Percentiles rank a stretch among this genome's conserved stretches.
These are phyloP conservation scores for Rhizopogon vesiculosus DNA, from an alignment of 768 basidiomycete genomes.

Conservation along the genomic window DNA sequence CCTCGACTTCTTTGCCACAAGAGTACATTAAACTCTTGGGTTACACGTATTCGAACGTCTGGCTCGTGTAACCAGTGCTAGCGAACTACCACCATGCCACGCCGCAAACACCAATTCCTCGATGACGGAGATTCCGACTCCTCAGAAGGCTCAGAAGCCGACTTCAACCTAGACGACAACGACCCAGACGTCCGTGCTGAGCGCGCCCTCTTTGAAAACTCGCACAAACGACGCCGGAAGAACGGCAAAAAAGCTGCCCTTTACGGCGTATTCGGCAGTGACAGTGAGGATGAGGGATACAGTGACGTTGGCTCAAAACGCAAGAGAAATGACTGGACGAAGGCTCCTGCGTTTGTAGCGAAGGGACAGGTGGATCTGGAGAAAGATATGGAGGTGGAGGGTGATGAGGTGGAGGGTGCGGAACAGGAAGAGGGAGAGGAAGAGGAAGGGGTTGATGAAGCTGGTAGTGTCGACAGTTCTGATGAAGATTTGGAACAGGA, in stretches of 20 bases:
- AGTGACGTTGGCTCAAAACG: conserved; percentile 21
- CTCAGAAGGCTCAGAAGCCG: conserved; percentile 51
- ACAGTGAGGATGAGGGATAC: conserved; percentile 59
- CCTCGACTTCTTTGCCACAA: too few relatives aligned
- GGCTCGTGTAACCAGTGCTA: not conserved
- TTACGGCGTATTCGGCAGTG: conserved; percentile 74
- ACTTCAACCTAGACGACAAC: conserved; percentile 41
- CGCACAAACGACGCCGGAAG: conserved; percentile 69
- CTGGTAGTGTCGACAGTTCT: conserved; percentile 23
- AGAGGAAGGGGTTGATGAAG: conserved; percentile 19
- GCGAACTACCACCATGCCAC: conserved; percentile 46
- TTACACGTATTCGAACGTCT: too few relatives aligned
- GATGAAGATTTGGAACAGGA: conserved; percentile 17
- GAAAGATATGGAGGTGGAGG: conserved; percentile 41
- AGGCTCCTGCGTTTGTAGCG: conserved; percentile 72
- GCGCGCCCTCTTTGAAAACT: conserved; percentile 70
- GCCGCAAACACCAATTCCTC: conserved; percentile 70
- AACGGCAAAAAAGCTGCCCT: conserved; percentile 66
- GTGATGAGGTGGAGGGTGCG: conserved; percentile 23
- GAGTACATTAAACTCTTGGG: too few relatives aligned
- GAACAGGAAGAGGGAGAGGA: conserved; percentile 33
- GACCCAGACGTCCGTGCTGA: conserved; percentile 68
- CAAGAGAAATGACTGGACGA: conserved; percentile 64
- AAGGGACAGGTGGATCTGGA: conserved; percentile 39
- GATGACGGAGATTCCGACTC: conserved; percentile 73